Evolutionary conservation across 2,329 filamentous ascomycete species (phyloP).

Genomic region (Myriosclerotinia curreyana): DNA sequence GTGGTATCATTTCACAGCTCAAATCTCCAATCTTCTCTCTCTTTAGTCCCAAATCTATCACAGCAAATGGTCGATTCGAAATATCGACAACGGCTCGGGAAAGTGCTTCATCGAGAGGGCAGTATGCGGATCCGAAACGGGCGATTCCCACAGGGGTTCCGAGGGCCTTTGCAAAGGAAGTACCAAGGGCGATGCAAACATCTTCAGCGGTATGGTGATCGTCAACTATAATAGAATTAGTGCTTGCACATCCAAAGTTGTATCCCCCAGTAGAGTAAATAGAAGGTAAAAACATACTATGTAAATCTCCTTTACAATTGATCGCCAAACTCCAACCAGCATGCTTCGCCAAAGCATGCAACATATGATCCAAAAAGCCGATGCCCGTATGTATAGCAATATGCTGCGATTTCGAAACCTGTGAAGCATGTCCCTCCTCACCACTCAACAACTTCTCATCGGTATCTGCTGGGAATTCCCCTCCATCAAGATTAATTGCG

Average conservation of each 20-base stretch:
- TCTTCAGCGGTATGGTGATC: conserved; percentile 99
- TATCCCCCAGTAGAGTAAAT: background rate
- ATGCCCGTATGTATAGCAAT: conserved; percentile 91
- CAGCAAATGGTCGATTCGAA: conserved; percentile 83
- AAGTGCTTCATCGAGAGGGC: conserved; percentile 90
- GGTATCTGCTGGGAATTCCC: conserved; percentile 65
- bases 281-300: conserved; percentile 59
- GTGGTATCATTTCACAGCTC: conserved; percentile 94
- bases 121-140: conserved; percentile 88
- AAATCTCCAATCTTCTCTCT: conserved; percentile 93
- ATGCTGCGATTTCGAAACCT: conserved; percentile 77
- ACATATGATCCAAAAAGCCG: conserved; percentile 98
- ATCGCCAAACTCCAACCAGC: conserved; percentile 88
- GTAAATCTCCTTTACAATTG: conserved; percentile 80
- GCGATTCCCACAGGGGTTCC: conserved; percentile 76
- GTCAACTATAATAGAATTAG: conserved; percentile 63
- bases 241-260: conserved; percentile 9
- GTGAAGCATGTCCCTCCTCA: conserved; percentile 70
- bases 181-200: conserved; percentile 84
- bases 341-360: conserved; percentile 95
- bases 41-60: conserved; percentile 79
- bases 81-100: conserved; percentile 93
- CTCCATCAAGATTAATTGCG: conserved; percentile 90
- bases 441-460: conserved; percentile 53
- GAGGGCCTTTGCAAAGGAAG: conserved; percentile 78